Conservation (phyloP, 768 basidiomycete genomes). For the Suillus hirtellus region DNA sequence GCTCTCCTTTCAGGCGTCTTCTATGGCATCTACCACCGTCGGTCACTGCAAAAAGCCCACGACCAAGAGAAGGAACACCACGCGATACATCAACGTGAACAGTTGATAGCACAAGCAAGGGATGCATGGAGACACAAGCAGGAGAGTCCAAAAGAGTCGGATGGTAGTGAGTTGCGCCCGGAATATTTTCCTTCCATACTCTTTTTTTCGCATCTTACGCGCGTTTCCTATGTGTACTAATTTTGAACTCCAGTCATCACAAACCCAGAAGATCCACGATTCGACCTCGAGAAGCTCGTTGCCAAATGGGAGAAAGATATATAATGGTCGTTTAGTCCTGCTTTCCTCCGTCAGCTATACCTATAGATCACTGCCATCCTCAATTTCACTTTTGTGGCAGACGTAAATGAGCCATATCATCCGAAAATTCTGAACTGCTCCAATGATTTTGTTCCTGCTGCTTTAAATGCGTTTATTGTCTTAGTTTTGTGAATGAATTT, state of each 20-base stretch:
- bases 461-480: neutral
- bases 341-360: conserved; percentile 25
- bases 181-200: neutral
- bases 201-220: conserved; percentile 5
- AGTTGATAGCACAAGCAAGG: conserved; percentile 82
- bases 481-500: neutral
- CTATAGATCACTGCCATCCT: conserved; percentile 25
- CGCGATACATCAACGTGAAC: conserved; percentile 71
- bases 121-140: conserved; percentile 87
- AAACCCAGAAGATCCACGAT: conserved; percentile 92
- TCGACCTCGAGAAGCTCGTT: conserved; percentile 92
- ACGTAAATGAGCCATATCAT: neutral
- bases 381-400: neutral
- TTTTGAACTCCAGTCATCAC: conserved; percentile 64
- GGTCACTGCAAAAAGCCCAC: conserved; percentile 81
- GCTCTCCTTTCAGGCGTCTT: conserved; percentile 83
- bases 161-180: conserved; percentile 51
- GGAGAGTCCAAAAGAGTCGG: conserved; percentile 45
- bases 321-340: conserved; percentile 41
- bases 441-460: neutral
- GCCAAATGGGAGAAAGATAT: conserved; percentile 72
- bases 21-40: conserved; percentile 92
- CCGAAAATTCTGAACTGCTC: neutral
- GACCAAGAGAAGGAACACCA: conserved; percentile 75
- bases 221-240: conserved; percentile 11